A percentile compares a stretch with the other conserved stretches of the same genome.
Evolutionary conservation across 768 basidiomycete genomes (phyloP).

Genomic region (Hygrocybe punicea): DNA sequence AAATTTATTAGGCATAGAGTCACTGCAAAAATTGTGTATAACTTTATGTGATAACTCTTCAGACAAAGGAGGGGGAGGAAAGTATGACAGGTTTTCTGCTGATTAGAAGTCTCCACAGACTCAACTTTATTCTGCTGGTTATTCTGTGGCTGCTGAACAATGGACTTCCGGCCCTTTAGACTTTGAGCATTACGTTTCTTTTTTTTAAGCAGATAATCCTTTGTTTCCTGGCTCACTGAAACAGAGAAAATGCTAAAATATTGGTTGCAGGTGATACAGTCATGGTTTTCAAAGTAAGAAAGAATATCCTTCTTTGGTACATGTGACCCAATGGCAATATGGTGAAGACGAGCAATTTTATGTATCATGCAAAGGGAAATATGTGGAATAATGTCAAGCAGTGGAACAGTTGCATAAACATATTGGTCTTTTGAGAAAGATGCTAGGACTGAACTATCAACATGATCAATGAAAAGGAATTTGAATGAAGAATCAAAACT

Average conservation of each 20-base stretch:
- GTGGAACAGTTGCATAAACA: background rate
- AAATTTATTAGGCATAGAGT: slow-evolving; percentile 4
- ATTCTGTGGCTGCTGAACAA: background rate
- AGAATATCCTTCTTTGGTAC: background rate
- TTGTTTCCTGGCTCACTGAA: background rate
- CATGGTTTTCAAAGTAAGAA: background rate
- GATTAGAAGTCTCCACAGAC: slow-evolving; percentile 12
- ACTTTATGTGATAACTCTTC: background rate
- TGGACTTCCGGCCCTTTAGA: background rate
- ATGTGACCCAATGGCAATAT: background rate
- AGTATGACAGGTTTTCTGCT: slow-evolving; percentile 15
- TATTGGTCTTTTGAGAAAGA: background rate
- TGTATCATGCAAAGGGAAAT: background rate
- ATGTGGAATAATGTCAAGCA: background rate
- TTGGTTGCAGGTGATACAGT: background rate
- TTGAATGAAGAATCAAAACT: background rate
- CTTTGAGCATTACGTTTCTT: background rate
- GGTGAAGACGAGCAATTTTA: background rate
- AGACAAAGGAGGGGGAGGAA: background rate
- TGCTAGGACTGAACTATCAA: background rate
- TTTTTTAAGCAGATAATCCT: background rate
- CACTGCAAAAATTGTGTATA: background rate
- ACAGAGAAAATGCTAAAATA: slow-evolving; percentile 1
- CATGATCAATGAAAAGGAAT: slow-evolving; percentile 1
- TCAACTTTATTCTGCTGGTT: background rate